Conservation (phyloP, 1,284 basidiomycete genomes). For the Agaricales sp. region DNA sequence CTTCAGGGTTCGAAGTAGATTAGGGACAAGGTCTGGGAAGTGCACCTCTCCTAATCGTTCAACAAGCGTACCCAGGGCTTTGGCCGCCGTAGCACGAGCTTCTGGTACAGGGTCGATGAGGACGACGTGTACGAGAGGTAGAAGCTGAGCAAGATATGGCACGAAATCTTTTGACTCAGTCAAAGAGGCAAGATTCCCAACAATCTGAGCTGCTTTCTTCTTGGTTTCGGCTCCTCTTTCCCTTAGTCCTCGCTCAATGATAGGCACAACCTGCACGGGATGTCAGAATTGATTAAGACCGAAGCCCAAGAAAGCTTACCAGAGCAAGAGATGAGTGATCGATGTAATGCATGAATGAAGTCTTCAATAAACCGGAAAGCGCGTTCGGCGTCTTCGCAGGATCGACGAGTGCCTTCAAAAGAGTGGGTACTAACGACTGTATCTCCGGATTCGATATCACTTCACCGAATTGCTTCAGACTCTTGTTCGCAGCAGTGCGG, state of each 20-base stretch:
- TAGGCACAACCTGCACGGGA: conserved; percentile 72
- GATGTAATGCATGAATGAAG: conserved; percentile 97
- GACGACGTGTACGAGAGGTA: conserved; percentile 89
- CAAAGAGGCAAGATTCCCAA: conserved; percentile 91
- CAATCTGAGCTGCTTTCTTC: conserved; percentile 93
- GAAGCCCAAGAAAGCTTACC: conserved; percentile 31
- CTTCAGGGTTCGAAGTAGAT: conserved; percentile 84
- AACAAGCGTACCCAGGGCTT: conserved; percentile 94
- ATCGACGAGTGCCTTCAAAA: conserved; percentile 95
- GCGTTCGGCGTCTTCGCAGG: conserved; percentile 88
- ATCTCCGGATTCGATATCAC: conserved; percentile 94
- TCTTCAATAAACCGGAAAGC: conserved; percentile 78
- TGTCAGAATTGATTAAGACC: conserved; percentile 8
- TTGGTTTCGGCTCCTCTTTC: conserved; percentile 93
- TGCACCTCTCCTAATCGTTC: conserved; percentile 92
- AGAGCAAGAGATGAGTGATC: conserved; percentile 97
- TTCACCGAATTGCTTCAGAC: conserved; percentile 96
- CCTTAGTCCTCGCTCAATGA: conserved; percentile 87
- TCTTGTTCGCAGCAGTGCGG: conserved; percentile 86
- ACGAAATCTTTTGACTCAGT: conserved; percentile 96
- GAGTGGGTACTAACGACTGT: conserved; percentile 82
- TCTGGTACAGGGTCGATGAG: conserved; percentile 95
- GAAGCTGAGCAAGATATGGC: conserved; percentile 83
- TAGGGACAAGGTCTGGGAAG: conserved; percentile 92
- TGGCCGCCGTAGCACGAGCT: conserved; percentile 94